phyloP scores from a whole-genome alignment of 768 basidiomycete genomes.

The Tulasnella sp. region DNA sequence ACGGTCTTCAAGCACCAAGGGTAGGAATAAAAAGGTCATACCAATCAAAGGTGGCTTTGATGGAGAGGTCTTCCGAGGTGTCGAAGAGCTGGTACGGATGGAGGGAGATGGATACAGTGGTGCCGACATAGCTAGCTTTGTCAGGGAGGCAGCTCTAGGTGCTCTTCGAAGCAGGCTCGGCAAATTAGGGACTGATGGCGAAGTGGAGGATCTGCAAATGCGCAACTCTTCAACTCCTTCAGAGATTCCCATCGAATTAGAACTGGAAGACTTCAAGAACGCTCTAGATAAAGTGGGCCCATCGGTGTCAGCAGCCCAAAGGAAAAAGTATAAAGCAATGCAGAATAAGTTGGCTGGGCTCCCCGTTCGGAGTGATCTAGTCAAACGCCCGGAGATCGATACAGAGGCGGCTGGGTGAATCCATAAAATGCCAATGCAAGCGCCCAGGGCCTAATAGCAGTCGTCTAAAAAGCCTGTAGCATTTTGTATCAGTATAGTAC shows the following conservation, averaged over 20 bases:
- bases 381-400: not conserved
- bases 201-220: constrained; percentile 18
- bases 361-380: constrained; percentile 25
- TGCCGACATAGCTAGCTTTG: constrained; percentile 77
- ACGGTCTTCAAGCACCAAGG: not conserved
- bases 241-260: constrained; percentile 35
- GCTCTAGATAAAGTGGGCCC: constrained; percentile 76
- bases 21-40: not conserved
- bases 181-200: constrained; percentile 28
- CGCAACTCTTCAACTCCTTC: not conserved
- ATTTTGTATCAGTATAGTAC: too few species aligned
- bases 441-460: too few species aligned
- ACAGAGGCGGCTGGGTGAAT: not conserved
- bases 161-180: constrained; percentile 44
- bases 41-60: constrained; percentile 14
- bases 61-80: constrained; percentile 17
- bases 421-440: not conserved
- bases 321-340: constrained; percentile 68
- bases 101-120: constrained; percentile 82
- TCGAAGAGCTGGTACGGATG: constrained; percentile 41
- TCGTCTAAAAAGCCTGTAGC: too few species aligned
- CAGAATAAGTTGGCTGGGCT: constrained; percentile 74
- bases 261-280: constrained; percentile 49
- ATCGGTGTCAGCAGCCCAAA: constrained; percentile 70
- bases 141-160: constrained; percentile 80